Conservation (phyloP, 805 yeast species). For the Ogataea saltuana region DNA sequence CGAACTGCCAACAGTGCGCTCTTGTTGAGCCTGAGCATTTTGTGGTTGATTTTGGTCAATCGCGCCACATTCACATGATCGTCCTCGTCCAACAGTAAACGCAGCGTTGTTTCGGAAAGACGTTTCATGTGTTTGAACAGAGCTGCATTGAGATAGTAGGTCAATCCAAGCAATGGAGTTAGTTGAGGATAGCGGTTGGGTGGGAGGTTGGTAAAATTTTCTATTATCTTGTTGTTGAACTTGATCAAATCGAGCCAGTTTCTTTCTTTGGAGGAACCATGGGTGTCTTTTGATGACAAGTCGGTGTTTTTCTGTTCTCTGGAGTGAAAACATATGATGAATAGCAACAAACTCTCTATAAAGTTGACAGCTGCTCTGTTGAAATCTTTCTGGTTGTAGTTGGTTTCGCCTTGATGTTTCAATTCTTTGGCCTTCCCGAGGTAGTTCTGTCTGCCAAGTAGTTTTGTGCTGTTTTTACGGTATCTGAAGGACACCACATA, state of each 20-base stretch:
- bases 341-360: conserved; percentile 28
- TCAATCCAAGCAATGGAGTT: conserved; percentile 9
- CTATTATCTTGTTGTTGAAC: conserved; percentile 22
- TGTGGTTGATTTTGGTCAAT: conserved; percentile 12
- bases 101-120: conserved; percentile 6
- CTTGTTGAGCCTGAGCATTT: conserved; percentile 18
- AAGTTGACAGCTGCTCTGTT: conserved; percentile 24
- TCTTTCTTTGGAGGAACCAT: conserved; percentile 14
- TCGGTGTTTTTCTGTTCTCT: conserved; percentile 22
- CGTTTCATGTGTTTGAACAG: conserved; percentile 10
- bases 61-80: neutral
- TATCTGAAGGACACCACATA: conserved; percentile 12
- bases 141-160: conserved; percentile 15
- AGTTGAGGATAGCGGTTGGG: conserved; percentile 4
- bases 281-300: neutral
- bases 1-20: conserved; percentile 14
- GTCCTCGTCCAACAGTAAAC: conserved; percentile 7
- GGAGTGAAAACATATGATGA: conserved; percentile 26
- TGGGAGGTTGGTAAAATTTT: conserved; percentile 22
- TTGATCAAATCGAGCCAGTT: conserved; percentile 23
- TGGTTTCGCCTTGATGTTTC: conserved; percentile 21
- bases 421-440: conserved; percentile 15
- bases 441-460: conserved; percentile 4
- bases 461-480: neutral
- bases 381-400: conserved; percentile 17